Evolutionary conservation across 2,329 filamentous ascomycete species (phyloP), one percentile per base, ranked within the genome.

Genomic region (Pseudocercospora ulei): DNA sequence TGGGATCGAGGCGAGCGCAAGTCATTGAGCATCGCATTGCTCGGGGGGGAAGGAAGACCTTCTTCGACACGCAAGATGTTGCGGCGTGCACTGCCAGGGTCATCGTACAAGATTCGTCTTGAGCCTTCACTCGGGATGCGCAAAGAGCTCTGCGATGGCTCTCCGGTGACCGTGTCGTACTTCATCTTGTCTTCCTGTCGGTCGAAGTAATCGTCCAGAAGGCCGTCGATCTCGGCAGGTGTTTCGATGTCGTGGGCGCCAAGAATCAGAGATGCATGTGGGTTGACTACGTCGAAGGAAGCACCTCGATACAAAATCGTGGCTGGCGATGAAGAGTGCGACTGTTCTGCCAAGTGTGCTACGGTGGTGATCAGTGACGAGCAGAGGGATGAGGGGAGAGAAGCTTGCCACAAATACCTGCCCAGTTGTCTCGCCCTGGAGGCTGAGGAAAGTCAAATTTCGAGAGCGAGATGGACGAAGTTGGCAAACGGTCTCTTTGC

Each of bases 261-360:
- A 26, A 57, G 41, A 14, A 56, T 34, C n/a, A 60, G 46, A 7
- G 57, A 60, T 26, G 49, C 51, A 49, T 58, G 57, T 12, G 57
- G 57, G 33, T 60, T 60, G 7, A 60, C 50, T 7, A 60, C 43
- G 37, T 60, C 56, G 39, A 60, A 60, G 1, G 56, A 58, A 11
- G 56, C 49, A 20, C 57, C 57, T n/a, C 39, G 44, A 41, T 56
- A 58, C 31, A 54, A 53, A 16, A 60, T 27, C 9, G 51, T 57
- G 11, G 55, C 46, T 35, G 53, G 53, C 12, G 31, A 44, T 26
- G 50, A 44, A 11, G 54, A 44, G 47, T 20, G 42, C 14, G 23
- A 29, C 25, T 13, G 42, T 14, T 44, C 39, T 14, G 18, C 26
- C 16, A 49, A 35, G 19, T 55, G 45, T 19, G 44, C 51, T 57